A percentile compares a stretch with the other conserved stretches of the same genome.
Conservation (phyloP, 2,329 filamentous ascomycete species). For the Arthroderma sp. region DNA sequence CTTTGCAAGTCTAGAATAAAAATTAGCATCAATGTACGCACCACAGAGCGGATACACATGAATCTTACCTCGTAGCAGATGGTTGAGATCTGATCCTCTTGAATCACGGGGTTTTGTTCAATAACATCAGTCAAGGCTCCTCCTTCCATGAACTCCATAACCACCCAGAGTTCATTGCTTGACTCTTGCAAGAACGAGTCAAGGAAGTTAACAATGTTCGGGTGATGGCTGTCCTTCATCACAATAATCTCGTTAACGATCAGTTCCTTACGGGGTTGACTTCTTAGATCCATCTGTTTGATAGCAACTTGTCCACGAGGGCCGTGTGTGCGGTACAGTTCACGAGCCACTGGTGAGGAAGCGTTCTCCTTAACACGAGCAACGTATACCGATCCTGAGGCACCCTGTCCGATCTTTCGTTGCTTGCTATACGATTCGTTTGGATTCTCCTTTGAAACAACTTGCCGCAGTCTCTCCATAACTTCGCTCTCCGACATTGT, state of each 20-base stretch:
- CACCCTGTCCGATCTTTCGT: conserved; percentile 98
- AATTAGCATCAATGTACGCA: conserved; percentile 12
- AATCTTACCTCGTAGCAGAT: conserved; percentile 81
- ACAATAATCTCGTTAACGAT: conserved; percentile 99
- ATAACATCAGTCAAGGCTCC: conserved; percentile 96
- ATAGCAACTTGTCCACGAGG: conserved; percentile 84
- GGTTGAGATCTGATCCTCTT: conserved; percentile 93
- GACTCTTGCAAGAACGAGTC: conserved; percentile 95
- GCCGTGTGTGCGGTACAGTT: conserved; percentile 67
- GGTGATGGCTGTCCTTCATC: conserved; percentile 98
- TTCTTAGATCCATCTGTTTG: conserved; percentile 98
- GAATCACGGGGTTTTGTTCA: conserved; percentile 89
- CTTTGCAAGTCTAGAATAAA: conserved; percentile 72
- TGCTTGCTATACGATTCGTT: conserved; percentile 96
- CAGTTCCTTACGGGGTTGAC: conserved; percentile 92
- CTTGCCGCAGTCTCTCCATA: conserved; percentile 88
- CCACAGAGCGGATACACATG: neutral
- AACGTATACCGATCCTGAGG: conserved; percentile 94
- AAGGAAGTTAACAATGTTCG: conserved; percentile 97
- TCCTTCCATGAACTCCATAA: conserved; percentile 99
- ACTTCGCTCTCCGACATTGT: conserved; percentile 96
- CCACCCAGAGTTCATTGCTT: conserved; percentile 93
- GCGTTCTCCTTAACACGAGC: conserved; percentile 86
- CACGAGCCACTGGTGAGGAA: conserved; percentile 64
- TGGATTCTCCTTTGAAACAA: conserved; percentile 90